Conservation (phyloP, 352 stramenopile species). For the Globisporangium yorkense region DNA sequence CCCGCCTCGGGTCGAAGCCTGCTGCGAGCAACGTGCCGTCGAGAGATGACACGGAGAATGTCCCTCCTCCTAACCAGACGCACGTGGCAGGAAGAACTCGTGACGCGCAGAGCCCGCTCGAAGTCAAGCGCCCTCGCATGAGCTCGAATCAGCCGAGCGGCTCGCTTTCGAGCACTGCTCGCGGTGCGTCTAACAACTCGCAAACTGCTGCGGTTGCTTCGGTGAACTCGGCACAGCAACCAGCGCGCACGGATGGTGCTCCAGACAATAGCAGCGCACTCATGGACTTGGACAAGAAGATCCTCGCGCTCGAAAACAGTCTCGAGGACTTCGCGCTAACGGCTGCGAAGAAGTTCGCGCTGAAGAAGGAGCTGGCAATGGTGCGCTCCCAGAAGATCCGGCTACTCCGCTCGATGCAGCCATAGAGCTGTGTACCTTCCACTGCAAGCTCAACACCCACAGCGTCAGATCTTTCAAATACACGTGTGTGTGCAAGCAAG, state of each 20-base stretch:
- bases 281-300: constrained; percentile 32
- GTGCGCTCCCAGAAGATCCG: constrained; percentile 62
- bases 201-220: background rate
- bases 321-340: constrained; percentile 68
- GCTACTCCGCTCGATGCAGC: constrained; percentile 35
- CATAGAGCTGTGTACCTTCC: background rate
- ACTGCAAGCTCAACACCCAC: background rate
- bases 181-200: background rate
- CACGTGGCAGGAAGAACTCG: background rate
- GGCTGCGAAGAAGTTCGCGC: constrained; percentile 53
- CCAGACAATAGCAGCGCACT: constrained; percentile 21
- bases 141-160: constrained; percentile 14
- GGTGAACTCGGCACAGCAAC: background rate
- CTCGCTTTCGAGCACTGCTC: background rate
- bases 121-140: constrained; percentile 27
- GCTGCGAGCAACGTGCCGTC: background rate
- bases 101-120: constrained; percentile 11
- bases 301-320: constrained; percentile 40
- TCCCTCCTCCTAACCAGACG: constrained; percentile 16
- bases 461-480: background rate
- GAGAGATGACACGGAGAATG: constrained; percentile 10
- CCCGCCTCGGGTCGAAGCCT: background rate
- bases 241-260: background rate
- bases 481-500: background rate
- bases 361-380: constrained; percentile 82